Conservation (phyloP, 192 early-diverging fungal genomes). For the Cladochytrium replicatum region DNA sequence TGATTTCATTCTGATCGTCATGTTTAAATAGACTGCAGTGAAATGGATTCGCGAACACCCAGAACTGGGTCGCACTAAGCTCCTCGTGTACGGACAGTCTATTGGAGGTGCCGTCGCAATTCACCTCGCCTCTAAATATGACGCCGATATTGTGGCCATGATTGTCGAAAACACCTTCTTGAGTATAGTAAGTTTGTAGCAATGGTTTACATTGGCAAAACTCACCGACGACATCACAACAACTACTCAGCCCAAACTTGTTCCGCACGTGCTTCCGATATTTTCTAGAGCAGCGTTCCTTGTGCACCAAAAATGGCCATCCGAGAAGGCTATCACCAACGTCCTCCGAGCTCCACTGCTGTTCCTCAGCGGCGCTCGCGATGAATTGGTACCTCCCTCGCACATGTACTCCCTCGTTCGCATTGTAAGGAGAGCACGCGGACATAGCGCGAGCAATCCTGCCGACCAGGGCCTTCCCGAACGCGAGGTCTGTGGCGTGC, state of each 20-base stretch:
- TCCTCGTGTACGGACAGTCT: constrained; percentile 90
- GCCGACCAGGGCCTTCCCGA: background rate
- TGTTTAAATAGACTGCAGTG: constrained; percentile 53
- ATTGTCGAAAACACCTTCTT: constrained; percentile 94
- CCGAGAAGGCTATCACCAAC: constrained; percentile 56
- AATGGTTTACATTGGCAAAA: background rate
- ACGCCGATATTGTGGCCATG: constrained; percentile 65
- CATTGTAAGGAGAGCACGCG: constrained; percentile 31
- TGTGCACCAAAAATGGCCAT: constrained; percentile 84
- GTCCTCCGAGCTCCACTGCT: constrained; percentile 61
- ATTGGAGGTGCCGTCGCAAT: constrained; percentile 96
- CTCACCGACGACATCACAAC: background rate
- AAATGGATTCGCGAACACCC: constrained; percentile 74
- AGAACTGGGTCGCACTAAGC: constrained; percentile 57
- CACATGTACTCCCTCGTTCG: constrained; percentile 79
- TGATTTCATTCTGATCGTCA: background rate
- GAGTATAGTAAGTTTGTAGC: constrained; percentile 49
- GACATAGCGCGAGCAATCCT: constrained; percentile 7
- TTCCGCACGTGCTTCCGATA: constrained; percentile 74
- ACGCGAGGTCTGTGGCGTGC: constrained; percentile 4
- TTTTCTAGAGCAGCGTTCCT: constrained; percentile 65
- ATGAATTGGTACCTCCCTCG: constrained; percentile 78
- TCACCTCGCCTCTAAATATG: constrained; percentile 67
- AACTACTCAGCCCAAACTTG: constrained; percentile 59
- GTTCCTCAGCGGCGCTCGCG: constrained; percentile 68